Conservation (phyloP, 164 flowering plant species). For the Berberis thunbergii region DNA sequence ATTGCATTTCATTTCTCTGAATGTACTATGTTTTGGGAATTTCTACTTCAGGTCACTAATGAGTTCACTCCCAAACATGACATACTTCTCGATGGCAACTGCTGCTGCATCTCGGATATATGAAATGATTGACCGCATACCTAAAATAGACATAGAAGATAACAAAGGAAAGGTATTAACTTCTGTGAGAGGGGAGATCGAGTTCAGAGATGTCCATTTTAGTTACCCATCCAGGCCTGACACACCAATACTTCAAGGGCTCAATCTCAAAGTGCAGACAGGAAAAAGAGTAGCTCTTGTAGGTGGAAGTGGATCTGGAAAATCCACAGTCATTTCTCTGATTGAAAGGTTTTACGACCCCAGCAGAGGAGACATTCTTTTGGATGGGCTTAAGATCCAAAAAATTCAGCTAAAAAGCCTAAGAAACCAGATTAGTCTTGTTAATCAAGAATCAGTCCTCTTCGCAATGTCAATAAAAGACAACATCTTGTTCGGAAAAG, state of each 20-base stretch:
- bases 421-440: constrained; percentile 33
- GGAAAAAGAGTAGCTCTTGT: constrained; percentile 35
- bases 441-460: constrained; percentile 35
- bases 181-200: constrained; percentile 24
- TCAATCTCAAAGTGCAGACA: constrained; percentile 21
- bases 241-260: constrained; percentile 16
- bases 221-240: constrained; percentile 41
- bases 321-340: constrained; percentile 30
- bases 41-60: constrained; percentile 18
- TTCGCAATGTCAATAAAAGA: constrained; percentile 38
- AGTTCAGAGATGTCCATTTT: constrained; percentile 29
- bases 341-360: constrained; percentile 46
- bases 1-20: neutral
- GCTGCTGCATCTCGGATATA: constrained; percentile 23
- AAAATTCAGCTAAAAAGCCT: constrained; percentile 29
- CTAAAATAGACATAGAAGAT: constrained; percentile 19
- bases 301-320: constrained; percentile 47
- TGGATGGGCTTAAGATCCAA: constrained; percentile 31
- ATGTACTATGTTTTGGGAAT: neutral
- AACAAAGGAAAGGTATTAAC: constrained; percentile 16
- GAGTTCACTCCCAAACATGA: constrained; percentile 24
- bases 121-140: constrained; percentile 21
- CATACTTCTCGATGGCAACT: constrained; percentile 27
- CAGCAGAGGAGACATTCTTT: constrained; percentile 23
- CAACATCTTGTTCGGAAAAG: constrained; percentile 33